These are phyloP conservation scores for Elsinoe fawcettii DNA, from an alignment of 2,329 filamentous ascomycete species.

Conservation along the genomic window DNA sequence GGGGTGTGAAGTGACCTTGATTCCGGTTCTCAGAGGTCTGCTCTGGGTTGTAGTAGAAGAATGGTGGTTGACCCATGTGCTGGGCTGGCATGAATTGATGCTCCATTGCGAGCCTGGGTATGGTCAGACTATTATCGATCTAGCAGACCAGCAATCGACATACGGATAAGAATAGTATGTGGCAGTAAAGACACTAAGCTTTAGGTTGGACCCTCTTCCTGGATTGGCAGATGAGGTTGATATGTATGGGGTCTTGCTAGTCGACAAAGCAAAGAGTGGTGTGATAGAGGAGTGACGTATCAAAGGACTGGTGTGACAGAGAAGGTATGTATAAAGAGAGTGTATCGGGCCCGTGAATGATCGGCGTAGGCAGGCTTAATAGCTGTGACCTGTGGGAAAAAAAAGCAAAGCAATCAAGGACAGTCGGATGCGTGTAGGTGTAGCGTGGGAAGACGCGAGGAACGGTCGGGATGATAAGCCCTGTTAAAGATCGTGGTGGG, in stretches of 20 bases:
- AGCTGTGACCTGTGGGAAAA: conserved; percentile 13
- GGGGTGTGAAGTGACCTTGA: conserved; percentile 66
- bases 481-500: conserved; percentile 18
- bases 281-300: conserved; percentile 12
- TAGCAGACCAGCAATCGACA: background rate
- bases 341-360: conserved; percentile 11
- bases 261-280: conserved; percentile 9
- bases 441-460: conserved; percentile 14
- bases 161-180: conserved; percentile 3
- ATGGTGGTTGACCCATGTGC: conserved; percentile 60
- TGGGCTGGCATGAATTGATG: conserved; percentile 31
- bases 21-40: conserved; percentile 63
- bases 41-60: conserved; percentile 83
- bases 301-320: background rate
- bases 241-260: conserved; percentile 3
- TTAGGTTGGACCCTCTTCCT: background rate
- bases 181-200: conserved; percentile 9
- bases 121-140: conserved; percentile 5
- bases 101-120: conserved; percentile 25
- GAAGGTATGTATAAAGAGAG: background rate
- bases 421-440: conserved; percentile 16
- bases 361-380: conserved; percentile 12
- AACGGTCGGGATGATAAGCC: conserved; percentile 22
- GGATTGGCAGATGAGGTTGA: background rate
- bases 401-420: conserved; percentile 23